A percentile compares a stretch with the other conserved stretches of the same genome.
Conservation (phyloP, 202 grass and related monocot species). For the Bolboschoenoplectus hybrid region DNA sequence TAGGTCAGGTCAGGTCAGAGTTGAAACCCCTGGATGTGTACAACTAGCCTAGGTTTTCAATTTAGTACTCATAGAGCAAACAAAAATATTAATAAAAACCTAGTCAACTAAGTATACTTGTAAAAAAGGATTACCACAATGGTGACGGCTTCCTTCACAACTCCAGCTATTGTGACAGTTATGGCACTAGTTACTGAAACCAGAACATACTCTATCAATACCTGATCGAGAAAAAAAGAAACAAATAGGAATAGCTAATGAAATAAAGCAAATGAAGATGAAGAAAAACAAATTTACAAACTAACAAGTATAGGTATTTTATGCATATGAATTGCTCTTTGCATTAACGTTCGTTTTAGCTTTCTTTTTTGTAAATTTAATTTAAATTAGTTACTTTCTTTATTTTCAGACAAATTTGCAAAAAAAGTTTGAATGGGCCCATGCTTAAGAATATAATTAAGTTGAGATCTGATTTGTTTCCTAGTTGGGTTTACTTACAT, state of each 20-base stretch:
- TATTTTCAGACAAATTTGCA: conserved; percentile 22
- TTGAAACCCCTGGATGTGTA: conserved; percentile 6
- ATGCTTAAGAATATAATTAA: background rate
- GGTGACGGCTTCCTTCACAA: conserved; percentile 99
- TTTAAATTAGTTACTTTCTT: background rate
- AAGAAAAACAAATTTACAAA: background rate
- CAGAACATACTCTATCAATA: conserved; percentile 98
- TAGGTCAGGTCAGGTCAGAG: background rate
- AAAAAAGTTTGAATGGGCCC: background rate
- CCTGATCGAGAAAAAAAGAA: conserved; percentile 56
- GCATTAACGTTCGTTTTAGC: background rate
- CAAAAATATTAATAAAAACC: background rate
- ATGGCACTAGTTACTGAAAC: conserved; percentile 99
- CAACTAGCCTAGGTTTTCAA: background rate
- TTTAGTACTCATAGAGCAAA: conserved; percentile 12
- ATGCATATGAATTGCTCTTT: background rate
- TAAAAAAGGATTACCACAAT: conserved; percentile 72
- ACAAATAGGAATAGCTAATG: conserved; percentile 5
- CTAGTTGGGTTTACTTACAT: conserved; percentile 11
- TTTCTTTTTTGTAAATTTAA: conserved; percentile 4
- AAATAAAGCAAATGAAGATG: conserved; percentile 43
- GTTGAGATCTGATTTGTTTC: conserved; percentile 12
- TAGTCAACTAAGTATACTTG: background rate
- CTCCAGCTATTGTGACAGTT: conserved; percentile 98
- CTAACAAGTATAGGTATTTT: background rate